A percentile compares a stretch with the other conserved stretches of the same genome.
phyloP scores from a whole-genome alignment of 768 basidiomycete species.

The Lentinula lateritia region DNA sequence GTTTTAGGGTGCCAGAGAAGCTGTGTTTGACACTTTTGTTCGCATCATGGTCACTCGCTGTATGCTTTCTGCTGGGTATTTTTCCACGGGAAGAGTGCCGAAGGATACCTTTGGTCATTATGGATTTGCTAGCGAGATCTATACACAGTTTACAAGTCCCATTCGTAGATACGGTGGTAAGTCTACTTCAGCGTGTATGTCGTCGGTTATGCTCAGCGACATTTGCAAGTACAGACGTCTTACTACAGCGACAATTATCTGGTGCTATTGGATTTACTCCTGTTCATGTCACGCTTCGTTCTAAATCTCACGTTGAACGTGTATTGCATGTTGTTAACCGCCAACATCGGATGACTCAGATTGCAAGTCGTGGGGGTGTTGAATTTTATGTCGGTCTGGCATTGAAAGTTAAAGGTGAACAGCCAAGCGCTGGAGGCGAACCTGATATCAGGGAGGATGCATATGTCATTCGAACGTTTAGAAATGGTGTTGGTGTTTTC shows the following conservation, averaged over 20 bases:
- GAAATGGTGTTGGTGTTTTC: conserved; percentile 95
- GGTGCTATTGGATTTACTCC: conserved; percentile 83
- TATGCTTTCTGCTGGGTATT: conserved; percentile 98
- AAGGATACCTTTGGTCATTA: conserved; percentile 95
- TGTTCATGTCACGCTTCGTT: conserved; percentile 84
- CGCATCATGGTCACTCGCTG: conserved; percentile 99
- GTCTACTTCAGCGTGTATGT: conserved; percentile 10
- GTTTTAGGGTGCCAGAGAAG: conserved; percentile 68
- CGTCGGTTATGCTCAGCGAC: neutral
- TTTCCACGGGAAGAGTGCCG: conserved; percentile 90
- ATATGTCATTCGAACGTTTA: conserved; percentile 89
- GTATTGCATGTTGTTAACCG: conserved; percentile 83
- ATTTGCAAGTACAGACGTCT: conserved; percentile 56
- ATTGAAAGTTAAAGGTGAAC: conserved; percentile 60
- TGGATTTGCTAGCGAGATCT: conserved; percentile 94
- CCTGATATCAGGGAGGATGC: conserved; percentile 68
- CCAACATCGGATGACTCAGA: conserved; percentile 93
- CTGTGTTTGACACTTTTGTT: conserved; percentile 94
- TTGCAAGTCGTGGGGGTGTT: conserved; percentile 93
- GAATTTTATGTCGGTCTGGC: conserved; percentile 98
- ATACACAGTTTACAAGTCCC: conserved; percentile 98
- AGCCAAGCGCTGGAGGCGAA: conserved; percentile 24
- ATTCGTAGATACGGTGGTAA: conserved; percentile 92
- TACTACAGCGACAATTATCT: conserved; percentile 89
- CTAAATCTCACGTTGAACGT: conserved; percentile 83